phyloP scores from a whole-genome alignment of 1,139 yeast genomes.

The Citeromyces siamensis region DNA sequence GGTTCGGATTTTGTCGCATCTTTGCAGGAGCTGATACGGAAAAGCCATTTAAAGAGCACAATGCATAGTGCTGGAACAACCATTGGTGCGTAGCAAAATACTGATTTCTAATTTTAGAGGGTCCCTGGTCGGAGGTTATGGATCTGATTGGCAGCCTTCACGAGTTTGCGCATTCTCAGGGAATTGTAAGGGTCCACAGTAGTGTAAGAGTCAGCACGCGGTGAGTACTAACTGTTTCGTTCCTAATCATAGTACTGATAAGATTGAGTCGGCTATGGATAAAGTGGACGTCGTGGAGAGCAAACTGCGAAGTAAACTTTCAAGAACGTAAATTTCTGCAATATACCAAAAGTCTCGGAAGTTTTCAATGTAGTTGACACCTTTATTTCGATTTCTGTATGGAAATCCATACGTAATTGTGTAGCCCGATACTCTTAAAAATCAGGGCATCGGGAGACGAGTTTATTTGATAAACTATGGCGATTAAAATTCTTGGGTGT shows the following conservation, averaged over 20 bases:
- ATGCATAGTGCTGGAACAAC: constrained; percentile 89
- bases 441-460: too few species aligned
- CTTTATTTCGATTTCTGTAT: too few species aligned
- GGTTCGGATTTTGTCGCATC: constrained; percentile 71
- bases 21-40: constrained; percentile 49
- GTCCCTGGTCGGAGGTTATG: constrained; percentile 88
- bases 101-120: constrained; percentile 26
- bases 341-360: too few species aligned
- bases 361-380: too few species aligned
- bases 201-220: constrained; percentile 79
- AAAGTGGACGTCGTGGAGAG: constrained; percentile 48
- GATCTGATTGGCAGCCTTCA: constrained; percentile 71
- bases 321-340: too few species aligned
- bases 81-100: constrained; percentile 22
- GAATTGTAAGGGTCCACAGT: constrained; percentile 68
- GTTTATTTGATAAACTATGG: too few species aligned
- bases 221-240: neutral
- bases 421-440: too few species aligned
- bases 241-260: constrained; percentile 36
- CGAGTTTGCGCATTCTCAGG: constrained; percentile 52
- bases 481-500: too few species aligned
- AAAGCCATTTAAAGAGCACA: constrained; percentile 50
- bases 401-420: too few species aligned
- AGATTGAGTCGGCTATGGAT: constrained; percentile 52
- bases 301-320: too few species aligned